These are phyloP conservation scores for Entrophospora sp. DNA, from an alignment of 192 early-diverging fungal genomes.

Conservation along the genomic window DNA sequence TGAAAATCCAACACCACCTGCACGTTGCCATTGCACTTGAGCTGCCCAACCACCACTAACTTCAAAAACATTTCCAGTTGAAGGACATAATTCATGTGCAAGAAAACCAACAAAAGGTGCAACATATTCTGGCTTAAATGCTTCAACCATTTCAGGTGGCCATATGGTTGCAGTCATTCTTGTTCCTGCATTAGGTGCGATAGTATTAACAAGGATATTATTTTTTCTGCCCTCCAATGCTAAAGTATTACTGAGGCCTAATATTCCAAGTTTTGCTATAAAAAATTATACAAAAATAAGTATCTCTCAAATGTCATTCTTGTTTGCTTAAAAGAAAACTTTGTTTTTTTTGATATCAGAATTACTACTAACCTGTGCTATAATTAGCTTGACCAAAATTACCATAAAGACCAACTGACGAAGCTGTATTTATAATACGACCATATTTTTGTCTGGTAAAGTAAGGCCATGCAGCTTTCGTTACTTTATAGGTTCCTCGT, in stretches of 20 bases:
- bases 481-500: slow-evolving; percentile 88
- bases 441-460: slow-evolving; percentile 92
- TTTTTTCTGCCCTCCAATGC: slow-evolving; percentile 84
- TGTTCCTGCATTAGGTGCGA: slow-evolving; percentile 96
- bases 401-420: slow-evolving; percentile 90
- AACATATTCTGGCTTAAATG: slow-evolving; percentile 94
- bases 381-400: slow-evolving; percentile 63
- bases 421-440: slow-evolving; percentile 89
- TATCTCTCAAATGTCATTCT: background rate
- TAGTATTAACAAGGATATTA: slow-evolving; percentile 90
- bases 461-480: slow-evolving; percentile 93
- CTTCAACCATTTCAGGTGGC: slow-evolving; percentile 90
- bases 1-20: slow-evolving; percentile 89
- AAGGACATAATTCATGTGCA: slow-evolving; percentile 66
- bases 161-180: slow-evolving; percentile 96
- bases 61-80: slow-evolving; percentile 89
- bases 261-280: slow-evolving; percentile 83
- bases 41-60: slow-evolving; percentile 92
- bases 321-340: too few relatives aligned
- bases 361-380: slow-evolving; percentile 17
- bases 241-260: slow-evolving; percentile 85
- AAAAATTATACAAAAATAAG: slow-evolving; percentile 43
- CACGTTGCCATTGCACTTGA: slow-evolving; percentile 94
- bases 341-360: too few relatives aligned
- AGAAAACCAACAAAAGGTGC: slow-evolving; percentile 90